Conservation (phyloP, 208 protist species). For the Herpetomonas samuelpessoai region DNA sequence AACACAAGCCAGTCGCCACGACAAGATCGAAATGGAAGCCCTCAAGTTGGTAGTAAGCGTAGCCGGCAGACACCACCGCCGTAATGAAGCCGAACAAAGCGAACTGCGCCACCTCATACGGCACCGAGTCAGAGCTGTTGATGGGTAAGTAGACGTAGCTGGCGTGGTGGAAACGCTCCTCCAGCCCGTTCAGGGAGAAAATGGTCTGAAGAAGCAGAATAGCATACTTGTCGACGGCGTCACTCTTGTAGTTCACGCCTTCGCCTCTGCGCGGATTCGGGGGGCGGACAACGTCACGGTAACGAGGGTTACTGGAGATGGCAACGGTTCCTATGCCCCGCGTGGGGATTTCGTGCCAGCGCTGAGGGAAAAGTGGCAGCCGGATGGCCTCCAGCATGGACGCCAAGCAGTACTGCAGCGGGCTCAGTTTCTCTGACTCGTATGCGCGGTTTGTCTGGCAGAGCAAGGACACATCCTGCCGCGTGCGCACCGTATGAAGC, state of each 20-base stretch:
- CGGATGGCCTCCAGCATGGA: constrained; percentile 26
- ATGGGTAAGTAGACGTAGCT: constrained; percentile 61
- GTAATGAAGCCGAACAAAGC: constrained; percentile 48
- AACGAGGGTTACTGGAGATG: constrained; percentile 28
- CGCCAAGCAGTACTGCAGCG: constrained; percentile 19
- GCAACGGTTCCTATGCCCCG: constrained; percentile 55
- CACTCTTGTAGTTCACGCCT: neutral
- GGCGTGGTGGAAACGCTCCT: constrained; percentile 71
- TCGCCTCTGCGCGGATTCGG: too few species aligned
- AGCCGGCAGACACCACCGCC: constrained; percentile 47
- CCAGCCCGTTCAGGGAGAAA: constrained; percentile 51
- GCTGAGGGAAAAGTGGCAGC: constrained; percentile 26
- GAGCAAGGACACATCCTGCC: constrained; percentile 23
- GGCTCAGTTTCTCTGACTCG: neutral
- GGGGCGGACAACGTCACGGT: neutral
- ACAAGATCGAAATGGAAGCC: constrained; percentile 39
- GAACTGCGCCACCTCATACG: constrained; percentile 67
- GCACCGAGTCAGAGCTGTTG: constrained; percentile 31
- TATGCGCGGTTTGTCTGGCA: constrained; percentile 26
- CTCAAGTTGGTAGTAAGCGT: constrained; percentile 51
- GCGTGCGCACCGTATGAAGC: constrained; percentile 1
- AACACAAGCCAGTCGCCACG: too few species aligned
- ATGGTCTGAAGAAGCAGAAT: constrained; percentile 27
- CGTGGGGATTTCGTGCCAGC: constrained; percentile 34
- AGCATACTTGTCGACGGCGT: constrained; percentile 3